phyloP scores from a whole-genome alignment of 2,329 filamentous ascomycete species.

The Exophiala alcalophila region DNA sequence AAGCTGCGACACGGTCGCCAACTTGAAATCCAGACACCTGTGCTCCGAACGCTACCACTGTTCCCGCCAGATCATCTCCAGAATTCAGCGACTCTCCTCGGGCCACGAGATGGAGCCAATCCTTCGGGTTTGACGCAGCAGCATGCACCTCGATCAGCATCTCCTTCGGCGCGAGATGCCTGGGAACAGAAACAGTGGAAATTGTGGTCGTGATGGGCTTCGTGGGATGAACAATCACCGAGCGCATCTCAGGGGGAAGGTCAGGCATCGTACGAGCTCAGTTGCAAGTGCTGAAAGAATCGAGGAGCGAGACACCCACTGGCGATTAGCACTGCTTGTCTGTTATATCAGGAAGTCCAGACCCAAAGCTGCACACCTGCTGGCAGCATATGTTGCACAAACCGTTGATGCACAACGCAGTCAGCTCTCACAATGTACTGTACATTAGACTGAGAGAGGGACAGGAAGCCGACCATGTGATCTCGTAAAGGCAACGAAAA shows the following conservation, averaged over 20 bases:
- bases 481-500: too few species aligned
- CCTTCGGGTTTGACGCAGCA: constrained; percentile 49
- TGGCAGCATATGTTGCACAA: too few species aligned
- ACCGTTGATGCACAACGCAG: too few species aligned
- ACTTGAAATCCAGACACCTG: constrained; percentile 21
- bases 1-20: constrained; percentile 38
- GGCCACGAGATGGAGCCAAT: constrained; percentile 38
- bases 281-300: too few species aligned
- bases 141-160: constrained; percentile 43
- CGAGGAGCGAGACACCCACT: too few species aligned
- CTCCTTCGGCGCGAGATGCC: constrained; percentile 35
- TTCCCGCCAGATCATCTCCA: constrained; percentile 34
- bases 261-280: too few species aligned
- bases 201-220: constrained; percentile 13
- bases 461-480: too few species aligned
- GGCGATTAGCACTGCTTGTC: too few species aligned
- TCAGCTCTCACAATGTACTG: too few species aligned
- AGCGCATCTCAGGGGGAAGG: constrained; percentile 1
- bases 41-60: constrained; percentile 28
- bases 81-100: constrained; percentile 13
- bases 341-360: too few species aligned
- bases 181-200: constrained; percentile 39
- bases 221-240: constrained; percentile 14
- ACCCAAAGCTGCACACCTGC: too few species aligned
- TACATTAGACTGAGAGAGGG: too few species aligned